Base-by-base conservation (phyloP, 768 basidiomycete genomes). In the Serpula lacrymans region DNA sequence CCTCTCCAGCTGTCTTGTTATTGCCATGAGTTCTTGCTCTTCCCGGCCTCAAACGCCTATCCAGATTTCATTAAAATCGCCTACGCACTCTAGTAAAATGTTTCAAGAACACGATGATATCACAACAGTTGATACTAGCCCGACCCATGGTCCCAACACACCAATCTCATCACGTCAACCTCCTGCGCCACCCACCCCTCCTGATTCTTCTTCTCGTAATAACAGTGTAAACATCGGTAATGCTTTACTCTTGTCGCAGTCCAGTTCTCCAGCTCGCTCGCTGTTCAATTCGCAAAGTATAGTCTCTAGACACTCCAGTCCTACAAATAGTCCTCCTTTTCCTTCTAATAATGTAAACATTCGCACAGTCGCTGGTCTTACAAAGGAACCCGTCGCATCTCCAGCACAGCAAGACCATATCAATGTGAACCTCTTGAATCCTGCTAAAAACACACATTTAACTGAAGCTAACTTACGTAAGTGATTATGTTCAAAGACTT, bases 1-100 rank as follows among this genome's bases (percentile, higher is more conserved):
- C 35, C 43, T 42, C 42, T 36, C 23, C 39, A 36, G 45, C 50
- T 39, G 34, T 36, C 34, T 45, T 40, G 43, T 45, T 35, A 22
- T 54, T 49, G 20, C 43, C 45, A 63, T 63, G 62, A 42, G 34
- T 33, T 50, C 52, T 34, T 23, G 46, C 42, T 58, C 52, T 46
- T 48, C 48, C 29, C 55, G 56, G 37, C 43, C 54, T 42, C 59
- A 54, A 44, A 34, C 50, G 36, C 45, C 50, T 50, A 48, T 50
- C 28, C 49, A 45, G 43, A 53, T 35, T 25, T 29, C 39, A 28
- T 49, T 50, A 43, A 42, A 44, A 43, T 37, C 37, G 11, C 29
- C 37, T 30, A 39, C 45, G 34, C 29, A 18, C 14, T 13, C 38
- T 37, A 37, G 38, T 37, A 33, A 43, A 44, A 48, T 44, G 20